phyloP scores from a whole-genome alignment of 1,139 yeast species.

The Eremothecium coryli region DNA sequence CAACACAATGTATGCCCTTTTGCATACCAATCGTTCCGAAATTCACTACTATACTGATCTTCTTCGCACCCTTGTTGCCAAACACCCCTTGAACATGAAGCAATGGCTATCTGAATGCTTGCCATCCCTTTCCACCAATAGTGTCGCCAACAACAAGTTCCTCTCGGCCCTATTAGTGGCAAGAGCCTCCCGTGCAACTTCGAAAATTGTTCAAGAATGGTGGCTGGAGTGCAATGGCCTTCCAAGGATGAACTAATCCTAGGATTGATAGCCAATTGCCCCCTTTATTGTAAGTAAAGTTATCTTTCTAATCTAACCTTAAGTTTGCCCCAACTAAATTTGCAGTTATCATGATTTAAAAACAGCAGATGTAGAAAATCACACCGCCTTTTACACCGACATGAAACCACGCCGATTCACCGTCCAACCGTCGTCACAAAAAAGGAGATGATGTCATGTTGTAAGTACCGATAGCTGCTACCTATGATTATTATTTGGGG shows the following conservation, averaged over 20 bases:
- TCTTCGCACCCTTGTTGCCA: constrained; percentile 27
- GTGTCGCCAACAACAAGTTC: constrained; percentile 22
- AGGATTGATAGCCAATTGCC: no score
- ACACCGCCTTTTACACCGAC: no score
- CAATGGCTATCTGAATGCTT: constrained; percentile 22
- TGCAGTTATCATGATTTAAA: no score
- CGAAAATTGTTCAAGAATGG: constrained; percentile 28
- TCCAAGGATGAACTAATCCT: constrained; percentile 17
- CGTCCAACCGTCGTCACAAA: no score
- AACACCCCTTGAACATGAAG: constrained; percentile 26
- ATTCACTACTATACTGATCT: constrained; percentile 27
- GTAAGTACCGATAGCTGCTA: no score
- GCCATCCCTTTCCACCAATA: constrained; percentile 21
- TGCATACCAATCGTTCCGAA: constrained; percentile 29
- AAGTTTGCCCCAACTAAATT: no score
- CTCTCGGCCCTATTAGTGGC: constrained; percentile 26
- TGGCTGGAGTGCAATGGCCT: constrained; percentile 29
- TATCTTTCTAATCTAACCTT: no score
- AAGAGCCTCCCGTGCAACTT: constrained; percentile 30
- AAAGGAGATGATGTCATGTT: no score
- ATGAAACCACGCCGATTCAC: no score
- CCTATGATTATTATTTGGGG: no score
- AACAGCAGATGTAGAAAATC: no score
- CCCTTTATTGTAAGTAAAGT: no score
- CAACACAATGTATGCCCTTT: constrained; percentile 26